Evolutionary conservation across 352 stramenopile species (phyloP), one percentile per base, ranked within the genome.

Genomic region (Pythium aphanidermatum): DNA sequence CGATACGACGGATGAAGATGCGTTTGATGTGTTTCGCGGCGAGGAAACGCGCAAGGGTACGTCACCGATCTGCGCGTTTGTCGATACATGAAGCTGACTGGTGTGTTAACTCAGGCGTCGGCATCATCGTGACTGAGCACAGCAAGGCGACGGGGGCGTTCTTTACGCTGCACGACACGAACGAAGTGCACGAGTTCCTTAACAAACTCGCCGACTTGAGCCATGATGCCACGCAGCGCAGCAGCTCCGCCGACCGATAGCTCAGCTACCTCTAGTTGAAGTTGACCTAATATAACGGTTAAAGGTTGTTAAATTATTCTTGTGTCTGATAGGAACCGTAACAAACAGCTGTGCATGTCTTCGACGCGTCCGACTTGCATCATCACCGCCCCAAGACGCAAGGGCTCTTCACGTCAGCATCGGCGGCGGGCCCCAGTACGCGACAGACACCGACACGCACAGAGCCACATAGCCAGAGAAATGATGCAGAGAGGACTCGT

Each of bases 1-100:
- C 53, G 86, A 95, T 38, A 95, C 80, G 23, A 96, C 86, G 16
- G 86, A 96, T 31, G 86, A 95, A 62, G 81, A 93, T 46, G 81
- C 81, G 25, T 91, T 91, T 27, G 64, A 71, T 36, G 74, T 90
- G 19, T 86, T 92, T 39, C 68, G 76, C 24, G 51, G 58, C 3
- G 58, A 63, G 16, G 57, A 56, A 37, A 69, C 68, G 9, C 69
- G 66, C 47, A 82, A 84, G 51, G 79, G 67, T 71, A 34, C 28
- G 55, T 5, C 9, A 11, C n/a, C n/a, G n/a, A n/a, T n/a, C n/a
- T n/a, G n/a, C n/a, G n/a, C n/a, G n/a, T n/a, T n/a, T n/a, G n/a
- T n/a, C n/a, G n/a, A n/a, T n/a, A n/a, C 5, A 36, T 31, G 10
- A 42, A 23, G 4, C 17, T 16, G 19, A 46, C 4, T 44, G 3